Evolutionary conservation across 2,329 filamentous ascomycete genomes (phyloP), one percentile per base, ranked within the genome.

Genomic region (Dendrostoma leiphaemia): DNA sequence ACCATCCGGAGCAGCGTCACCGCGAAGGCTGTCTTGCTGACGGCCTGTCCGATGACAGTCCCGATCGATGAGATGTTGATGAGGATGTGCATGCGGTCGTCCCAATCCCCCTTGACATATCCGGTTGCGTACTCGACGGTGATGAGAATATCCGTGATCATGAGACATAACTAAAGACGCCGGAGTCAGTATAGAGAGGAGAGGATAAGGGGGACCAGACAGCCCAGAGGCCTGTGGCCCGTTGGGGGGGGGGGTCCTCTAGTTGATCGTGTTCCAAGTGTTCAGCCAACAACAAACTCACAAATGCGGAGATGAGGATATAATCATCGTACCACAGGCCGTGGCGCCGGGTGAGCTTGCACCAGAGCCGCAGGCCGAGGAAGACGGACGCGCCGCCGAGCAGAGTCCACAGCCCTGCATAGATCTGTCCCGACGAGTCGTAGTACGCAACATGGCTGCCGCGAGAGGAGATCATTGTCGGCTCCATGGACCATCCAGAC

Each of bases 71-170:
- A 69, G 12, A 69, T 64, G 58, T 74, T 77, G 68, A 80, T 79
- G 52, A 81, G 66, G 59, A 80, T 79, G 61, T 77, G 75, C 77
- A 80, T 80, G 51, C 70, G 71, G 57, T 78, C 75, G 54, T 76
- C 73, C 78, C 78, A 81, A 17, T 66, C 61, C n/a, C 74, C 63
- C 1, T 67, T 63, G 5, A 77, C 71, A 57, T 80, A 80, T 48
- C 76, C 77, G 7, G 72, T 78, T 6, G 72, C 74, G 53, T 75
- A 80, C 54, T 80, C 67, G 45, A 73, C 59, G 1, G 74, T 63
- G 51, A 79, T 79, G 15, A 80, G 60, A 45, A 63, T 71, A 56
- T 80, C 71, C 62, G 75, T 79, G 34, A 64, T 63, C n/a, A 75
- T 63, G 4, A 78, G 67, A 4, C 79, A 61, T 7, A 68, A 24